Evolutionary conservation across 1,139 yeast species (phyloP).

Genomic region (Blastobotrys apis): DNA sequence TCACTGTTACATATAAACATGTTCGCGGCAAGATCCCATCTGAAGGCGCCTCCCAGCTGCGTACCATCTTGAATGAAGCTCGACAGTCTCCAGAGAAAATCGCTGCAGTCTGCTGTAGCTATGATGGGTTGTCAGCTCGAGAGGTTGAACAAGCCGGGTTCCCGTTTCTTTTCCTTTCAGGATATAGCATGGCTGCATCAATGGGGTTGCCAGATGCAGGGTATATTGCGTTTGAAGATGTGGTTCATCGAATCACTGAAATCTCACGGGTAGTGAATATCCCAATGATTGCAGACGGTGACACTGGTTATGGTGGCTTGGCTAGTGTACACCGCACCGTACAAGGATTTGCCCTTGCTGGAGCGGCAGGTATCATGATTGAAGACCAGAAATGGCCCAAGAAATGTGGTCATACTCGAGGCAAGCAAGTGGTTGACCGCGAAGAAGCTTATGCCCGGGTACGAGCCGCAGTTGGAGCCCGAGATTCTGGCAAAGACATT

Average conservation of each 20-base stretch:
- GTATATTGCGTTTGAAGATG: conserved; percentile 18
- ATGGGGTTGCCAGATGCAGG: conserved; percentile 19
- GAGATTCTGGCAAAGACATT: conserved; percentile 16
- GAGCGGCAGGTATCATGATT: conserved; percentile 19
- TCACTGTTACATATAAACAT: conserved; percentile 10
- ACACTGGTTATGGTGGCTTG: conserved; percentile 19
- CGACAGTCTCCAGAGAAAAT: conserved; percentile 14
- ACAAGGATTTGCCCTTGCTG: conserved; percentile 20
- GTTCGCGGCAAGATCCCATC: conserved; percentile 11
- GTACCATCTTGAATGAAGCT: conserved; percentile 16
- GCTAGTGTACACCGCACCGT: conserved; percentile 19
- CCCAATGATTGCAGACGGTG: conserved; percentile 19
- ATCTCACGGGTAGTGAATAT: conserved; percentile 13
- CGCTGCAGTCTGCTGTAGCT: conserved; percentile 18
- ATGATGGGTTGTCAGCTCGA: conserved; percentile 18
- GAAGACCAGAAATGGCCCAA: conserved; percentile 21
- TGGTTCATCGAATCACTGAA: conserved; percentile 14
- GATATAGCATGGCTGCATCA: conserved; percentile 16
- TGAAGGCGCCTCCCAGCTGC: conserved; percentile 14
- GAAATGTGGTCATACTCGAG: conserved; percentile 19
- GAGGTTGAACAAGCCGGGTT: conserved; percentile 18
- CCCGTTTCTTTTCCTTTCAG: conserved; percentile 17
- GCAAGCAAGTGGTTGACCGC: conserved; percentile 18
- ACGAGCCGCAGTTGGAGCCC: conserved; percentile 17
- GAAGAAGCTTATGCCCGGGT: conserved; percentile 18